A percentile compares a stretch with the other conserved stretches of the same genome.
These are phyloP conservation scores for Cucurbita moschata DNA, from an alignment of 306 rosid species.

Conservation along the genomic window DNA sequence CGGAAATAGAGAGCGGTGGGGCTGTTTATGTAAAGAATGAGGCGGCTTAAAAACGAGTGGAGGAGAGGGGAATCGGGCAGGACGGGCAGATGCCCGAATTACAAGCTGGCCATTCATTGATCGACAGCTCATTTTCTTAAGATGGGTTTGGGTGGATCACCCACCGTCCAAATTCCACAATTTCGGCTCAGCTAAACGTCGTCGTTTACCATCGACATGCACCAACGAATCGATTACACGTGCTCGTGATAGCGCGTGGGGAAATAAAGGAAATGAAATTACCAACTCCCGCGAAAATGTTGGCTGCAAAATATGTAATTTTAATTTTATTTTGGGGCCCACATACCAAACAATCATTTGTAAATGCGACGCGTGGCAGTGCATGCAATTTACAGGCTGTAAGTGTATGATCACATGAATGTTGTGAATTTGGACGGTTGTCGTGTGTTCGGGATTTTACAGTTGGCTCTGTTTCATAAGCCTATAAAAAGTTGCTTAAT, in stretches of 20 bases:
- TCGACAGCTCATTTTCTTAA: conserved; percentile 32
- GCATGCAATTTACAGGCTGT: not conserved
- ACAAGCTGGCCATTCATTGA: conserved; percentile 43
- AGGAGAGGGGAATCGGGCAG: conserved; percentile 26
- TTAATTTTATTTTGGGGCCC: not conserved
- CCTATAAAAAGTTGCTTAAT: too few relatives aligned
- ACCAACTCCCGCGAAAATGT: not conserved
- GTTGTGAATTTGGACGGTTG: not conserved
- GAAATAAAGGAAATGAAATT: not conserved
- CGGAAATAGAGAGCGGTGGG: not conserved
- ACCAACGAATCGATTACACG: not conserved
- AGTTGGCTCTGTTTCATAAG: not conserved
- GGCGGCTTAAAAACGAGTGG: not conserved
- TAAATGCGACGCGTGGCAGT: not conserved
- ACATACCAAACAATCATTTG: not conserved
- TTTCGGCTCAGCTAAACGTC: not conserved
- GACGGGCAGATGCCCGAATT: conserved; percentile 43
- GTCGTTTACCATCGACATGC: not conserved
- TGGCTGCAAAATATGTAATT: not conserved
- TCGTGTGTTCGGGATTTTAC: not conserved
- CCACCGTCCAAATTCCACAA: not conserved
- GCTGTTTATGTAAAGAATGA: conserved; percentile 19
- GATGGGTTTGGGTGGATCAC: not conserved
- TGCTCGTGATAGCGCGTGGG: not conserved
- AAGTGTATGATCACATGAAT: not conserved